Percentiles rank a stretch among this genome's conserved stretches.
These are phyloP conservation scores for Suhomyces bokatorum DNA, from an alignment of 1,139 yeast species.

Conservation along the genomic window DNA sequence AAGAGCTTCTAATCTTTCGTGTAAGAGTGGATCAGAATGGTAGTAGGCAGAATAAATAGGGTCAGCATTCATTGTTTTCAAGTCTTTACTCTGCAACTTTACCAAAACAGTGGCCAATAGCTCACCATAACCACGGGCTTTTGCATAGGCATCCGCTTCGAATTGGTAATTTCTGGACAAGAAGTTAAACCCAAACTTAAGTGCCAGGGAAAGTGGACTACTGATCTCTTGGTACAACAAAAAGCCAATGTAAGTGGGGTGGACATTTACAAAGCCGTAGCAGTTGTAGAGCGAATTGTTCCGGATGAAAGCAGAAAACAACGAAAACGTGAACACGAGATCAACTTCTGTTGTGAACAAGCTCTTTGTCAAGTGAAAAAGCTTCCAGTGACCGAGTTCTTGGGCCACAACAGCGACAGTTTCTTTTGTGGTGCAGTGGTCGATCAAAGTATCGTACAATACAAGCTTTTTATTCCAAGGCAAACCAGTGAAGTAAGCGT, in stretches of 20 bases:
- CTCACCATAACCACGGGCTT: conserved; percentile 65
- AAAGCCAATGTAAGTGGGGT: conserved; percentile 82
- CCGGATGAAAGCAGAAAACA: conserved; percentile 76
- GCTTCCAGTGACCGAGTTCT: conserved; percentile 97
- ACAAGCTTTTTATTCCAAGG: conserved; percentile 98
- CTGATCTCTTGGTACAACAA: conserved; percentile 70
- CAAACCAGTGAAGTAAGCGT: conserved; percentile 94
- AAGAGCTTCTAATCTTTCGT: conserved; percentile 82
- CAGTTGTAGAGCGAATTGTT: conserved; percentile 75
- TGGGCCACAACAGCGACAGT: conserved; percentile 95
- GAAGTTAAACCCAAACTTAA: conserved; percentile 66
- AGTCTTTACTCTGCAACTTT: conserved; percentile 73
- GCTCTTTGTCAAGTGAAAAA: conserved; percentile 78
- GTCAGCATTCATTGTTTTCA: conserved; percentile 84
- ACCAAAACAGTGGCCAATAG: conserved; percentile 74
- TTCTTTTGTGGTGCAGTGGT: conserved; percentile 73
- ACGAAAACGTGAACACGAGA: conserved; percentile 61
- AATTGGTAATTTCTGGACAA: conserved; percentile 85
- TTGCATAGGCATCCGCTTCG: conserved; percentile 89
- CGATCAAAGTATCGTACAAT: conserved; percentile 83
- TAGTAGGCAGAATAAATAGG: conserved; percentile 86
- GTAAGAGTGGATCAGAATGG: conserved; percentile 85
- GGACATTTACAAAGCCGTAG: conserved; percentile 66
- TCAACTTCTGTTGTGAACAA: conserved; percentile 65
- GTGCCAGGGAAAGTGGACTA: conserved; percentile 70